Evolutionary conservation across 208 protist genomes (phyloP), one percentile per base, ranked within the genome.

Genomic region (Leishmania amazonensis): DNA sequence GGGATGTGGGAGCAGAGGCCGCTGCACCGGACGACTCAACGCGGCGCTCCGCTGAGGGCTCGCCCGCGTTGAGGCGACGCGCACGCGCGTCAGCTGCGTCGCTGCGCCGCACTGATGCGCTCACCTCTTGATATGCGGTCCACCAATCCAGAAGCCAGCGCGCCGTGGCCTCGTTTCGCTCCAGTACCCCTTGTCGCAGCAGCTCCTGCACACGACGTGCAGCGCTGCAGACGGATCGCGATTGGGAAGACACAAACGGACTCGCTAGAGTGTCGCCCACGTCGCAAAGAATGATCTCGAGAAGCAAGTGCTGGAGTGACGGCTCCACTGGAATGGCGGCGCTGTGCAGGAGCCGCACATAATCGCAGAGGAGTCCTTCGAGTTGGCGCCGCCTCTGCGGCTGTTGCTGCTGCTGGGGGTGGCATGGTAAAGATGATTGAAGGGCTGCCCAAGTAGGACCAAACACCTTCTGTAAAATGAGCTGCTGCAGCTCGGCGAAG

Each of bases 141-240:
- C 81, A 85, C 81, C 81, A 85, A 1, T 45, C 72, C 31, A 85
- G 76, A 19, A 85, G 62, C 19, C 70, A 78, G 21, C 76, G 81
- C 13, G 81, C 81, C 24, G 81, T 85, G 31, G 71, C 70, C 11
- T 35, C 40, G 51, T 38, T 85, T 2, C 0, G 38, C 71, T 85
- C 81, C 19, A 85, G 31, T 7, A 70, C 54, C 40, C 78, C 74
- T 21, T 76, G 78, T 28, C 78, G 83, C 78, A 82, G 62, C 73
- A 85, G 62, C 45, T 57, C 73, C 3, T 60, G 35, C 42, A 79
- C 77, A 51, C 78, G 78, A 53, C 74, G 83, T 7, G 78, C 83
- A 2, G 73, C 62, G 7, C 70, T 21, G 45, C 24, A 74, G 70
- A 38, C 9, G 1, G 24, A 35, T 35, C 45, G 49, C 70, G 45